A percentile compares a stretch with the other conserved stretches of the same genome.
These are phyloP conservation scores for Candida nitratophila DNA, from an alignment of 805 yeast genomes.

Conservation along the genomic window DNA sequence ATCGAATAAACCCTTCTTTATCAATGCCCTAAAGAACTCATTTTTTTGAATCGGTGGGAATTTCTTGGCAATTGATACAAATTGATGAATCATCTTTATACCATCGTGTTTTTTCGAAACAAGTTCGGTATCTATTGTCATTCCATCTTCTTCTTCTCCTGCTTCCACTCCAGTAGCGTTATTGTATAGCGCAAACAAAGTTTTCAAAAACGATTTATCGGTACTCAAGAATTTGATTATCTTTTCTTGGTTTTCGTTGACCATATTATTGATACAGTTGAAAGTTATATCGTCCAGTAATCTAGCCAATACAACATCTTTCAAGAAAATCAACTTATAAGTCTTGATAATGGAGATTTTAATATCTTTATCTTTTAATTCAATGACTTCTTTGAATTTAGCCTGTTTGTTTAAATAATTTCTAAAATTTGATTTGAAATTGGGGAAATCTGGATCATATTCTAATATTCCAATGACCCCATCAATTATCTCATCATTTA, in stretches of 20 bases:
- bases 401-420: constrained; percentile 51
- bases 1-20: constrained; percentile 62
- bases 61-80: constrained; percentile 65
- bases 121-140: not conserved
- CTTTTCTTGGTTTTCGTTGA: constrained; percentile 61
- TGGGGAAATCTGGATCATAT: constrained; percentile 83
- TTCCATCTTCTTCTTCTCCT: constrained; percentile 6
- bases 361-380: constrained; percentile 38
- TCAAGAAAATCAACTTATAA: constrained; percentile 70
- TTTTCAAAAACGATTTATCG: constrained; percentile 43
- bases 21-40: constrained; percentile 55
- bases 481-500: constrained; percentile 43
- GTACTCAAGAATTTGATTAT: constrained; percentile 53
- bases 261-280: constrained; percentile 57
- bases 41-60: constrained; percentile 55
- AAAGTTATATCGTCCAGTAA: constrained; percentile 75
- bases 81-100: constrained; percentile 71
- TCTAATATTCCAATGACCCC: constrained; percentile 78
- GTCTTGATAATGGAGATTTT: constrained; percentile 61
- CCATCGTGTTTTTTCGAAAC: constrained; percentile 52
- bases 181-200: constrained; percentile 56
- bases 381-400: constrained; percentile 65
- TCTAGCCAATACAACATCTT: constrained; percentile 81
- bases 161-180: no score
- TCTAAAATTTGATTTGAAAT: constrained; percentile 72